These are phyloP conservation scores for Aspergillus eucalypticola DNA, from an alignment of 2,329 filamentous ascomycete genomes.

Conservation along the genomic window DNA sequence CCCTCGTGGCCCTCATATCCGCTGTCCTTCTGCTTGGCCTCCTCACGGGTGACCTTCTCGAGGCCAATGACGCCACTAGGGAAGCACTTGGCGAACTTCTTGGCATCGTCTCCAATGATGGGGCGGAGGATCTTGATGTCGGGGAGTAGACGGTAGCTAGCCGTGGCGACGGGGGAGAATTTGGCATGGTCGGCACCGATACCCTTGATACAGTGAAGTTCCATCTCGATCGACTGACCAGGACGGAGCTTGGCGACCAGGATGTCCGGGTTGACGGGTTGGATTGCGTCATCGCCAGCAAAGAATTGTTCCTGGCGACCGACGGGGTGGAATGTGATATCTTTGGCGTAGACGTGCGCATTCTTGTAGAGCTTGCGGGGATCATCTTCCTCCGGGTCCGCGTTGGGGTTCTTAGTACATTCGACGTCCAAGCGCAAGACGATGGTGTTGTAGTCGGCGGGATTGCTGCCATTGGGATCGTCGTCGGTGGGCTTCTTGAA, in stretches of 20 bases:
- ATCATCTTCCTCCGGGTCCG: constrained; percentile 71
- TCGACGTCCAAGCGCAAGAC: constrained; percentile 73
- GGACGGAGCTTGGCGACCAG: constrained; percentile 91
- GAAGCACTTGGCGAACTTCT: constrained; percentile 89
- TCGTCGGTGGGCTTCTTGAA: constrained; percentile 71
- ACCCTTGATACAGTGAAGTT: constrained; percentile 93
- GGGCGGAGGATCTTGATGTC: constrained; percentile 80
- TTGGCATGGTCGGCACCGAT: constrained; percentile 94
- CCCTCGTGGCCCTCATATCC: constrained; percentile 74
- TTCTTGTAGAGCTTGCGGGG: constrained; percentile 82
- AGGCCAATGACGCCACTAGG: constrained; percentile 82
- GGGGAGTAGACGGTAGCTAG: constrained; percentile 86
- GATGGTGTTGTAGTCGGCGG: constrained; percentile 82
- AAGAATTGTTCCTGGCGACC: constrained; percentile 74
- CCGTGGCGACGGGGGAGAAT: constrained; percentile 93
- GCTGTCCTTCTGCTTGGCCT: constrained; percentile 60
- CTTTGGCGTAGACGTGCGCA: constrained; percentile 76
- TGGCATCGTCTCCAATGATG: constrained; percentile 81
- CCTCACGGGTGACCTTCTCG: constrained; percentile 67
- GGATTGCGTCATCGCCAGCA: constrained; percentile 64
- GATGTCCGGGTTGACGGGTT: constrained; percentile 85
- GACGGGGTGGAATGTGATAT: constrained; percentile 74
- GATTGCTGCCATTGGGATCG: constrained; percentile 56
- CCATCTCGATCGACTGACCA: constrained; percentile 79
- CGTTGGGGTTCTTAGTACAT: constrained; percentile 77